phyloP scores from a whole-genome alignment of 768 basidiomycete genomes.

The Psilocybe tampanensis region DNA sequence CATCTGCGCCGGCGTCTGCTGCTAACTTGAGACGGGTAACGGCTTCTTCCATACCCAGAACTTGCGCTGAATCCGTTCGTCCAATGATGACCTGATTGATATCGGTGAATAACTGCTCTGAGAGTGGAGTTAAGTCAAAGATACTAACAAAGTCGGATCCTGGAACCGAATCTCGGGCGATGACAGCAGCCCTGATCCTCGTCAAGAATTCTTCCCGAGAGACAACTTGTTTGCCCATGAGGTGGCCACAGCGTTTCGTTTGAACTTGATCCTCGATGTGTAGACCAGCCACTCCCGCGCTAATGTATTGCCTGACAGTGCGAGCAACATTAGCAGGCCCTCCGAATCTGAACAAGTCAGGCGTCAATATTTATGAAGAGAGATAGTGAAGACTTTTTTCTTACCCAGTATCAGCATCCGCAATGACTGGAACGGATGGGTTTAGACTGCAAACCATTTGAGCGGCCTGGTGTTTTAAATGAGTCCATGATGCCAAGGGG shows the following conservation, averaged over 20 bases:
- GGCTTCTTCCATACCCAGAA: constrained; percentile 81
- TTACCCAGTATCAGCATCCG: constrained; percentile 80
- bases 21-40: constrained; percentile 68
- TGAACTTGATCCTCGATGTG: constrained; percentile 87
- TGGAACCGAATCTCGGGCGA: constrained; percentile 75
- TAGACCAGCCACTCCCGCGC: constrained; percentile 70
- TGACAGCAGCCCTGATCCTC: constrained; percentile 81
- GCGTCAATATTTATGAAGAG: background rate
- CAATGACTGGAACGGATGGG: constrained; percentile 71
- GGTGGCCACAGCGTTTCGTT: constrained; percentile 79
- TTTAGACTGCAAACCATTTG: constrained; percentile 72
- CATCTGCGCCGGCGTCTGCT: constrained; percentile 75
- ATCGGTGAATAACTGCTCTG: background rate
- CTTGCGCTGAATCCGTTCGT: constrained; percentile 80
- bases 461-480: constrained; percentile 44
- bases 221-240: constrained; percentile 82
- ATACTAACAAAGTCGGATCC: constrained; percentile 69
- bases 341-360: constrained; percentile 47
- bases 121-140: background rate
- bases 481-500: background rate
- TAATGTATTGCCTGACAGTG: constrained; percentile 70
- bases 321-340: constrained; percentile 77
- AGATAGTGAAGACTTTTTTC: constrained; percentile 4
- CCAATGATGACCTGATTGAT: constrained; percentile 63
- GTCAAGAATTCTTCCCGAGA: constrained; percentile 77